A percentile compares a stretch with the other conserved stretches of the same genome.
Evolutionary conservation across 768 basidiomycete species (phyloP).

Genomic region (Leucocoprinus leucothites): DNA sequence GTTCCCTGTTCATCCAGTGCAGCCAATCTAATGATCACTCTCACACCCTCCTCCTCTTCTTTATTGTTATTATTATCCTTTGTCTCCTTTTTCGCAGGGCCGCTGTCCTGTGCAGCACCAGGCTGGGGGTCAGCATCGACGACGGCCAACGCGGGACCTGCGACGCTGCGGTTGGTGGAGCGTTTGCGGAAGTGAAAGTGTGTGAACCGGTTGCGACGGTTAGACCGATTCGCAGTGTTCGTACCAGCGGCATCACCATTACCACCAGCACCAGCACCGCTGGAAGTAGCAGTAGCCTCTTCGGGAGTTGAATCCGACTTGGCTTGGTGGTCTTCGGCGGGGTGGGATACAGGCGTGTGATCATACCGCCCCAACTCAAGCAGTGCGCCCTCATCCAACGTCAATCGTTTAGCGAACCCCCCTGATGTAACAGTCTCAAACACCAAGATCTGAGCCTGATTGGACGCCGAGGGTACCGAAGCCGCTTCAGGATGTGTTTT

Average conservation of each 20-base stretch:
- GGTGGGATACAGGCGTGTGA: slow-evolving; percentile 21
- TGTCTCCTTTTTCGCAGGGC: slow-evolving; percentile 30
- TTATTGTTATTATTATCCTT: slow-evolving; percentile 40
- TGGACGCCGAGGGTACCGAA: slow-evolving; percentile 27
- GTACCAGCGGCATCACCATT: slow-evolving; percentile 1
- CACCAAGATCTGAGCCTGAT: slow-evolving; percentile 47
- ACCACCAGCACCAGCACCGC: too few species aligned
- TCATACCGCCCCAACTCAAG: slow-evolving; percentile 82
- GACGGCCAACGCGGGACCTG: slow-evolving; percentile 77
- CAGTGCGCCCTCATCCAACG: slow-evolving; percentile 72
- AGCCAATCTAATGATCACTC: slow-evolving; percentile 74
- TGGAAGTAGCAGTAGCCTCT: slow-evolving; percentile 10
- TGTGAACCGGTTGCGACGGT: slow-evolving; percentile 56
- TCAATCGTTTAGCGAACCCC: slow-evolving; percentile 76
- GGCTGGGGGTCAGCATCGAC: slow-evolving; percentile 64
- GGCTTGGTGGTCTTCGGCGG: slow-evolving; percentile 18
- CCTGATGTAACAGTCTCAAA: slow-evolving; percentile 72
- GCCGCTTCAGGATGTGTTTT: slow-evolving; percentile 59
- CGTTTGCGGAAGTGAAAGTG: slow-evolving; percentile 66
- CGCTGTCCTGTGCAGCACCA: too few species aligned
- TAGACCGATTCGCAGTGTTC: slow-evolving; percentile 11
- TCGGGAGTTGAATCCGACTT: slow-evolving; percentile 16
- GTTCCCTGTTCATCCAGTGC: slow-evolving; percentile 77
- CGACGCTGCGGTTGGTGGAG: slow-evolving; percentile 44
- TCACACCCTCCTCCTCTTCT: slow-evolving; percentile 64